phyloP scores from a whole-genome alignment of 208 protist genomes.

The Phytomonas francai region DNA sequence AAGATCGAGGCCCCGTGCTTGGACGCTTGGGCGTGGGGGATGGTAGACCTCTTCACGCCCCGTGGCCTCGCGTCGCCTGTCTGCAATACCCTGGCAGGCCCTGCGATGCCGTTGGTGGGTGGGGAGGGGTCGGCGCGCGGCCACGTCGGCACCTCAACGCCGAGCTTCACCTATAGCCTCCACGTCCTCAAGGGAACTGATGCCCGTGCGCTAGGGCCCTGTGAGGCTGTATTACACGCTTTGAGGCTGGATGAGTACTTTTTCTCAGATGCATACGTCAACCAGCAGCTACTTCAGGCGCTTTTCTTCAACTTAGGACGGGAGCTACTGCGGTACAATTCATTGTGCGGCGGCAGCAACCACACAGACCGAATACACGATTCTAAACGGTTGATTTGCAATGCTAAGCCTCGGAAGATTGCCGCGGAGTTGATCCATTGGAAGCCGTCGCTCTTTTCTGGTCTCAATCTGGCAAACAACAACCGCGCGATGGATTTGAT shows the following conservation, averaged over 20 bases:
- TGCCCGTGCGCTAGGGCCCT: constrained; percentile 41
- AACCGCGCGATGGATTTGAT: neutral
- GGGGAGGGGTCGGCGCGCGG: constrained; percentile 3
- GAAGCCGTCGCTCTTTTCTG: neutral
- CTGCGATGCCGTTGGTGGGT: constrained; percentile 6
- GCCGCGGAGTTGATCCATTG: neutral
- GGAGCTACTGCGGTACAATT: neutral
- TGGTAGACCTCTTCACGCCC: constrained; percentile 54
- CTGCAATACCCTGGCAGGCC: constrained; percentile 27
- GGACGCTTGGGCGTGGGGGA: constrained; percentile 39
- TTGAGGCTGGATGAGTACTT: constrained; percentile 19
- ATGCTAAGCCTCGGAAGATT: neutral
- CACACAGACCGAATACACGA: neutral
- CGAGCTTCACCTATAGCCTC: constrained; percentile 53
- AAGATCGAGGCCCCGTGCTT: constrained; percentile 19
- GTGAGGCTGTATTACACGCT: constrained; percentile 17
- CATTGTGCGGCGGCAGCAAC: too few species aligned
- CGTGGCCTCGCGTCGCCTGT: constrained; percentile 44
- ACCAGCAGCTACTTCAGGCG: neutral
- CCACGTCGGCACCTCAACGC: constrained; percentile 10
- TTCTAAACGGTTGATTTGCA: neutral
- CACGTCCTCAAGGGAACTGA: constrained; percentile 59
- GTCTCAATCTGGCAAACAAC: neutral
- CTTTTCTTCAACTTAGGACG: neutral
- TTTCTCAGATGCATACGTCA: neutral